Conservation (phyloP, 768 basidiomycete species). For the Pleurotus sapidus region DNA sequence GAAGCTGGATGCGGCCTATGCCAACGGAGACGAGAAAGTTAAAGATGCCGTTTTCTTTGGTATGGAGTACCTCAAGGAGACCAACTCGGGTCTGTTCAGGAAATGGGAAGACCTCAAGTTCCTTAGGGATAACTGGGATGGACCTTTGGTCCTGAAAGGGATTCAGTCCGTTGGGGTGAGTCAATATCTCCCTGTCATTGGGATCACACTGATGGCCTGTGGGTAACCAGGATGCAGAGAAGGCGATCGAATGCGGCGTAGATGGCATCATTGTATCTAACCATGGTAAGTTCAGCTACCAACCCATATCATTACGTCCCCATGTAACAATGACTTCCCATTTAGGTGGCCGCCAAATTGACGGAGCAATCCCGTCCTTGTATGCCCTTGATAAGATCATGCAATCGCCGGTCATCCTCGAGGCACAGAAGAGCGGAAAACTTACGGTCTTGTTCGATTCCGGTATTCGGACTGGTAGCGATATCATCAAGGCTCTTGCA, state of each 20-base stretch:
- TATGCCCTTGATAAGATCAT: slow-evolving; percentile 69
- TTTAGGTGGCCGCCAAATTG: slow-evolving; percentile 69
- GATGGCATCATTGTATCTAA: slow-evolving; percentile 82
- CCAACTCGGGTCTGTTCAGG: slow-evolving; percentile 58
- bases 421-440: slow-evolving; percentile 56
- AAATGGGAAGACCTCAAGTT: slow-evolving; percentile 73
- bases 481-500: slow-evolving; percentile 82
- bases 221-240: slow-evolving; percentile 56
- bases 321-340: neutral
- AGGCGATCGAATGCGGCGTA: slow-evolving; percentile 58
- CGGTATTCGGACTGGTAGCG: slow-evolving; percentile 80
- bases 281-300: slow-evolving; percentile 47
- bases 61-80: slow-evolving; percentile 58
- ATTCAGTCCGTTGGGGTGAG: slow-evolving; percentile 56
- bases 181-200: too few relatives aligned
- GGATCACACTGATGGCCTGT: neutral
- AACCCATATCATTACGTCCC: neutral
- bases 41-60: slow-evolving; percentile 46
- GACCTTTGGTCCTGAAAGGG: slow-evolving; percentile 75
- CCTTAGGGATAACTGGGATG: slow-evolving; percentile 72
- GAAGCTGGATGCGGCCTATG: slow-evolving; percentile 37
- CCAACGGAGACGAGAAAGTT: slow-evolving; percentile 46
- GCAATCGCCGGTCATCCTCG: slow-evolving; percentile 54
- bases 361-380: slow-evolving; percentile 75
- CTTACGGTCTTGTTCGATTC: slow-evolving; percentile 75